A percentile compares a stretch with the other conserved stretches of the same genome.
phyloP scores from a whole-genome alignment of 495 filamentous ascomycete species.

The Neurospora sublineolata region DNA sequence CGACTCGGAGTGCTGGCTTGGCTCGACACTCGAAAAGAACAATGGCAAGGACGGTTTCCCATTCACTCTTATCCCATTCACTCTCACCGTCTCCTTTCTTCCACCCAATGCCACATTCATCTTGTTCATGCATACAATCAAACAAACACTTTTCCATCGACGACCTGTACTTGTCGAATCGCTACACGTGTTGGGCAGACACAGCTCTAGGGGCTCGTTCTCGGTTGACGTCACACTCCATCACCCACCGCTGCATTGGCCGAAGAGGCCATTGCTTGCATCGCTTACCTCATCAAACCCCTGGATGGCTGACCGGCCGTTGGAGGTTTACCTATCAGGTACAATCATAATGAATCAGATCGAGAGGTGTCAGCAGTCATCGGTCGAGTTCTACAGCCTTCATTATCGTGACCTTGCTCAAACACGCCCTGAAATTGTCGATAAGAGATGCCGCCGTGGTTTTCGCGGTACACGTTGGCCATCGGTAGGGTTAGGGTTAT shows the following conservation, averaged over 20 bases:
- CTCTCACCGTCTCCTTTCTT: background rate
- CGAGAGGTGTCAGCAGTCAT: background rate
- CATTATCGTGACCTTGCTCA: no score
- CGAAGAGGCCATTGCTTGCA: background rate
- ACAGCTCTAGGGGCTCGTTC: background rate
- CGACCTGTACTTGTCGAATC: background rate
- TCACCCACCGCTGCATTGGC: background rate
- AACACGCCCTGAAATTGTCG: no score
- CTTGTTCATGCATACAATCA: background rate
- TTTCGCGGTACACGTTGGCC: background rate
- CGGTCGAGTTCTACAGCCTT: no score
- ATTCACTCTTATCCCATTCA: background rate
- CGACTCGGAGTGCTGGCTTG: background rate
- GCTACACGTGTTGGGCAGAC: background rate
- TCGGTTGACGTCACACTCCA: background rate
- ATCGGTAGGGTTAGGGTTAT: background rate
- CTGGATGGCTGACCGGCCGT: background rate
- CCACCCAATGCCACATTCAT: background rate
- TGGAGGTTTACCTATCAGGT: background rate
- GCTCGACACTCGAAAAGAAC: background rate
- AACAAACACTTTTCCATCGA: background rate
- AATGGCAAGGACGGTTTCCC: background rate
- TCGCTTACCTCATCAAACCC: background rate
- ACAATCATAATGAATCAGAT: background rate
- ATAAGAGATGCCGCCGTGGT: background rate